Evolutionary conservation across 176 grass and related monocot species (phyloP).

Genomic region (Bonia amplexicaulis): DNA sequence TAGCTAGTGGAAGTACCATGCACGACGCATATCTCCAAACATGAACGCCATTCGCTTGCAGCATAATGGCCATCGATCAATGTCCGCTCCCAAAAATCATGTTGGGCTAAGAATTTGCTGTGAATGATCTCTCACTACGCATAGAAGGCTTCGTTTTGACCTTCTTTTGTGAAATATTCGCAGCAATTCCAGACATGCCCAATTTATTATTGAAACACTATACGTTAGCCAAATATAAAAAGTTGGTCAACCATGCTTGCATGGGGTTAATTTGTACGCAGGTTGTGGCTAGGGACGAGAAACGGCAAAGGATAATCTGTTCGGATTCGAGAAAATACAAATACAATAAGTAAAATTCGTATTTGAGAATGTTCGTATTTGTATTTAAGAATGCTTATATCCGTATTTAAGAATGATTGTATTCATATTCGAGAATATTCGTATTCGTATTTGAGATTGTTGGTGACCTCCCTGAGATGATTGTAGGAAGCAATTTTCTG

Average conservation of each 20-base stretch:
- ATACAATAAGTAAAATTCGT: no score
- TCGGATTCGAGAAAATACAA: no score
- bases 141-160: neutral
- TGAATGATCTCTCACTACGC: neutral
- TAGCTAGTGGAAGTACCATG: slow-evolving; percentile 6
- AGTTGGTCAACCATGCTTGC: no score
- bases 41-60: neutral
- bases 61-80: slow-evolving; percentile 3
- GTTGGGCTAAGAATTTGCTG: neutral
- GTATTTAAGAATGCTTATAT: no score
- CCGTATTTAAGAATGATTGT: no score
- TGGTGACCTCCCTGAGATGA: no score
- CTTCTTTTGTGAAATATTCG: neutral
- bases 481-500: no score
- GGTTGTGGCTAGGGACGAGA: neutral
- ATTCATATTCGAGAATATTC: no score
- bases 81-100: neutral
- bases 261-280: neutral
- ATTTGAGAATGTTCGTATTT: no score
- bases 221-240: neutral
- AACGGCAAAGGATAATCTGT: no score
- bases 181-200: neutral
- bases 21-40: neutral
- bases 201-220: neutral
- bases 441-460: no score